Percentiles rank a stretch among this genome's conserved stretches.
phyloP scores from a whole-genome alignment of 768 basidiomycete genomes.

The Lentinula guzmanii region DNA sequence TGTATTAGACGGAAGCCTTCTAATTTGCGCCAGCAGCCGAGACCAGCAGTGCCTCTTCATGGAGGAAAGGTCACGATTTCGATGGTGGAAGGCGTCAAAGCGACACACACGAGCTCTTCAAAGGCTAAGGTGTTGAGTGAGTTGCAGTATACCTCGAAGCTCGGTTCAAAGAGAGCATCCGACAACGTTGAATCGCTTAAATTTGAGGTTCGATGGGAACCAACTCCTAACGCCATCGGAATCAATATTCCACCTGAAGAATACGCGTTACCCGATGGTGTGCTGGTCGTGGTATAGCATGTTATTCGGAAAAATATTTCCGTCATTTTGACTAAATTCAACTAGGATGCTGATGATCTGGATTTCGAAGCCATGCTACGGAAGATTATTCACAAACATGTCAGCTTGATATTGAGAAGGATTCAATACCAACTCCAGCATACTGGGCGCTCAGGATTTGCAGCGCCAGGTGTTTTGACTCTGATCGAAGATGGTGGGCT shows the following conservation, averaged over 20 bases:
- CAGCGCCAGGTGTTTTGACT: conserved; percentile 51
- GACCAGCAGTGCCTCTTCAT: conserved; percentile 9
- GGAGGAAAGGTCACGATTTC: conserved; percentile 8
- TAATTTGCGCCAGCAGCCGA: conserved; percentile 22
- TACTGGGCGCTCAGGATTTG: conserved; percentile 52
- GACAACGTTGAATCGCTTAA: conserved; percentile 70
- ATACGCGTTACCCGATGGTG: conserved; percentile 29
- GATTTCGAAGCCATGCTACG: conserved; percentile 70
- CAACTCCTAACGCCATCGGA: conserved; percentile 61
- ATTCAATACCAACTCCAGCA: conserved; percentile 46
- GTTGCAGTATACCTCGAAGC: conserved; percentile 59
- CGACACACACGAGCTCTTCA: conserved; percentile 37
- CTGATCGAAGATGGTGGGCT: conserved; percentile 50
- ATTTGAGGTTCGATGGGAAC: conserved; percentile 76
- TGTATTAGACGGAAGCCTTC: conserved; percentile 30
- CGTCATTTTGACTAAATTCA: background rate
- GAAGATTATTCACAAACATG: conserved; percentile 60
- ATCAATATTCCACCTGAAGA: conserved; percentile 48
- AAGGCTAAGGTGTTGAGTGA: conserved; percentile 50
- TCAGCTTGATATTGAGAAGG: conserved; percentile 48
- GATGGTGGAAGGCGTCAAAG: conserved; percentile 20
- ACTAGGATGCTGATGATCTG: conserved; percentile 55
- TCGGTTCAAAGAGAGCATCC: conserved; percentile 49
- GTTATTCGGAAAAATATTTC: background rate
- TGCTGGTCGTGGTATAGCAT: conserved; percentile 52